Percentiles rank a stretch among this genome's conserved stretches.
Evolutionary conservation across 148 eudicot genomes (phyloP).

Genomic region (Chenopodium album): DNA sequence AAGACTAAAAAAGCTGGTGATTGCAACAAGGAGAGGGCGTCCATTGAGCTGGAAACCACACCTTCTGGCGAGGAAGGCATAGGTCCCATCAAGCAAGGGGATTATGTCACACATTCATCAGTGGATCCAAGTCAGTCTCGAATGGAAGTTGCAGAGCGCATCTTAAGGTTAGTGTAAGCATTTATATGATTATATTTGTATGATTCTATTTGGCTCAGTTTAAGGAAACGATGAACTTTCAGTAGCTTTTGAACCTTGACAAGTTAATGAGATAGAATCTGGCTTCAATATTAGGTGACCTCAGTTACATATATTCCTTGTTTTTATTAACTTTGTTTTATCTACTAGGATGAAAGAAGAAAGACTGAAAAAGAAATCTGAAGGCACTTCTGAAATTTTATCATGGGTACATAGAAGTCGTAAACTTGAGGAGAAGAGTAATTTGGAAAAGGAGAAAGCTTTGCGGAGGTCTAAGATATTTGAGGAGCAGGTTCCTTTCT

Average conservation of each 20-base stretch:
- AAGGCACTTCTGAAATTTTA: slow-evolving; percentile 65
- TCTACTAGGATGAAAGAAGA: slow-evolving; percentile 72
- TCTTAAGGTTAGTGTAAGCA: slow-evolving; percentile 52
- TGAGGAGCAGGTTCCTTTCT: slow-evolving; percentile 74
- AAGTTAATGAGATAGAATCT: background rate
- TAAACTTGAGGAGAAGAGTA: slow-evolving; percentile 71
- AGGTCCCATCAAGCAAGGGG: slow-evolving; percentile 33
- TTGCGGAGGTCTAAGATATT: slow-evolving; percentile 69
- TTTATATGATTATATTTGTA: background rate
- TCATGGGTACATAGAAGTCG: slow-evolving; percentile 90
- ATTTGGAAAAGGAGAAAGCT: slow-evolving; percentile 72
- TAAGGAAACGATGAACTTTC: background rate
- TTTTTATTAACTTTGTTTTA: background rate
- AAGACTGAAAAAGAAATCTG: slow-evolving; percentile 63
- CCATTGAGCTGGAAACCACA: slow-evolving; percentile 27
- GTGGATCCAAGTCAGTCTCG: slow-evolving; percentile 35
- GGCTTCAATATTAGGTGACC: background rate
- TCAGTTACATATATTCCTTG: background rate
- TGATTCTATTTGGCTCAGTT: background rate
- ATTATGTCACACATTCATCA: slow-evolving; percentile 30
- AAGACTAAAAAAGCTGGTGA: slow-evolving; percentile 31
- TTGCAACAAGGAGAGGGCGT: slow-evolving; percentile 38
- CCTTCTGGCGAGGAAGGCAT: slow-evolving; percentile 38
- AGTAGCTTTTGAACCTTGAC: background rate
- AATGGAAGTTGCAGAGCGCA: slow-evolving; percentile 55